These are phyloP conservation scores for Sanghuangporus sanghuang DNA, from an alignment of 1,284 basidiomycete species.

Conservation along the genomic window DNA sequence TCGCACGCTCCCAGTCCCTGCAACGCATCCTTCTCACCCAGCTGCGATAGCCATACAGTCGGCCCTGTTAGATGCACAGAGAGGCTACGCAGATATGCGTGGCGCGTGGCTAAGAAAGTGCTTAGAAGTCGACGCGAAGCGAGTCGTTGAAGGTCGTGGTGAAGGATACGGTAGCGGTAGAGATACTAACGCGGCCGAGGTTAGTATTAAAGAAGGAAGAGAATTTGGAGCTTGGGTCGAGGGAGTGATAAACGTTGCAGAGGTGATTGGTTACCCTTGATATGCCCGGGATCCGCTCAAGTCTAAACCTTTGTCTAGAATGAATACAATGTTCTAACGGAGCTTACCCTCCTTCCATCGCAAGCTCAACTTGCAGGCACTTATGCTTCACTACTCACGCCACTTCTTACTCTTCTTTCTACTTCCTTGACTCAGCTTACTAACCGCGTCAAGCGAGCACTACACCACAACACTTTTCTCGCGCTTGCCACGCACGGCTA, in stretches of 20 bases:
- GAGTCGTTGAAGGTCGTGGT: conserved; percentile 61
- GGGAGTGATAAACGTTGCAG: conserved; percentile 52
- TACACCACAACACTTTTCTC: conserved; percentile 82
- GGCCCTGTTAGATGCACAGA: conserved; percentile 68
- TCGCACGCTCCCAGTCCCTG: conserved; percentile 63
- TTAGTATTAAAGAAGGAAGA: conserved; percentile 55
- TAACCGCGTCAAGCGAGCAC: conserved; percentile 69
- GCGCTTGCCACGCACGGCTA: conserved; percentile 58
- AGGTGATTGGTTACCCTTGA: conserved; percentile 36
- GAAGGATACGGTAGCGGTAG: conserved; percentile 31
- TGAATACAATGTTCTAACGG: conserved; percentile 56
- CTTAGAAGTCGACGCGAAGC: conserved; percentile 61
- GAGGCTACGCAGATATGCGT: conserved; percentile 79
- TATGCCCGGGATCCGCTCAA: background rate
- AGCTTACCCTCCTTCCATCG: conserved; percentile 54
- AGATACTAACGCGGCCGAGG: conserved; percentile 25
- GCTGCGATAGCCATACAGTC: conserved; percentile 57
- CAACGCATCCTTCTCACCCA: conserved; percentile 75
- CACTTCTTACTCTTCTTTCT: conserved; percentile 58
- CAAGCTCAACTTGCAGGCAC: conserved; percentile 45
- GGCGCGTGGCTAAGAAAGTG: conserved; percentile 70
- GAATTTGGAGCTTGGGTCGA: conserved; percentile 68
- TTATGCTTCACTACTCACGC: conserved; percentile 55
- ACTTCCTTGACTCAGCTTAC: conserved; percentile 58
- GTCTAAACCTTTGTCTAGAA: conserved; percentile 32